phyloP scores from a whole-genome alignment of 2,329 filamentous ascomycete species.

The Emergomyces africanus region DNA sequence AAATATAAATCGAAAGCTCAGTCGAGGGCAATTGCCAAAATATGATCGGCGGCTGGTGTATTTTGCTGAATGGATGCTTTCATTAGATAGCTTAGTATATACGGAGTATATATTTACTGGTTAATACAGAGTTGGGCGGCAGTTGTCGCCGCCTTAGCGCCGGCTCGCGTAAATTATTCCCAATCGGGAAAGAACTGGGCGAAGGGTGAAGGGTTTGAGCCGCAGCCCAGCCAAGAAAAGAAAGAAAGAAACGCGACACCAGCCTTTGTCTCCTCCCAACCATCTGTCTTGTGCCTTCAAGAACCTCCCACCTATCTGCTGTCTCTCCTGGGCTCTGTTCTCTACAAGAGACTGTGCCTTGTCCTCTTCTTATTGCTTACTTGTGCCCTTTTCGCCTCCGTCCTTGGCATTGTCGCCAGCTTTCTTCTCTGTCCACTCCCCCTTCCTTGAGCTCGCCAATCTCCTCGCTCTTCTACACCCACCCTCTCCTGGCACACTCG shows the following conservation, averaged over 20 bases:
- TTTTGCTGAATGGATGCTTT: background rate
- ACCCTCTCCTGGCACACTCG: constrained; percentile 13
- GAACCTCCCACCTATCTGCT: constrained; percentile 3
- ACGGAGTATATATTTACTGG: too few relatives aligned
- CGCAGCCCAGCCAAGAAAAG: background rate
- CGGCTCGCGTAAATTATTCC: constrained; percentile 3
- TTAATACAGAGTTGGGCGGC: too few relatives aligned
- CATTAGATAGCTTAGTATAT: background rate
- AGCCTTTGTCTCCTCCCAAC: constrained; percentile 10
- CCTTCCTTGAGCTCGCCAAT: constrained; percentile 1
- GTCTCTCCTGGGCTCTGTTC: constrained; percentile 5
- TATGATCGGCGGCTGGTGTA: background rate
- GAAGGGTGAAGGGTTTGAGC: background rate
- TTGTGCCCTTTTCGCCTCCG: constrained; percentile 12
- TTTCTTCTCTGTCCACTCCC: constrained; percentile 11
- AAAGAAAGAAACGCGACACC: constrained; percentile 8
- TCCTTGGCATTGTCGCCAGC: constrained; percentile 4
- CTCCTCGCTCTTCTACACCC: background rate
- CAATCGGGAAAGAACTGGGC: background rate
- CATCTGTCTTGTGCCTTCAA: constrained; percentile 7
- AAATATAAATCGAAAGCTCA: too few relatives aligned
- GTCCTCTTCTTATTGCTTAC: constrained; percentile 14
- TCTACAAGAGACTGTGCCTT: constrained; percentile 16
- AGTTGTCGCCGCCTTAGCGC: background rate
- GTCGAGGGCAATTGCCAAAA: background rate